Base-by-base conservation (phyloP, 2,329 filamentous ascomycete genomes). In the Scleromitrula shiraiana region DNA sequence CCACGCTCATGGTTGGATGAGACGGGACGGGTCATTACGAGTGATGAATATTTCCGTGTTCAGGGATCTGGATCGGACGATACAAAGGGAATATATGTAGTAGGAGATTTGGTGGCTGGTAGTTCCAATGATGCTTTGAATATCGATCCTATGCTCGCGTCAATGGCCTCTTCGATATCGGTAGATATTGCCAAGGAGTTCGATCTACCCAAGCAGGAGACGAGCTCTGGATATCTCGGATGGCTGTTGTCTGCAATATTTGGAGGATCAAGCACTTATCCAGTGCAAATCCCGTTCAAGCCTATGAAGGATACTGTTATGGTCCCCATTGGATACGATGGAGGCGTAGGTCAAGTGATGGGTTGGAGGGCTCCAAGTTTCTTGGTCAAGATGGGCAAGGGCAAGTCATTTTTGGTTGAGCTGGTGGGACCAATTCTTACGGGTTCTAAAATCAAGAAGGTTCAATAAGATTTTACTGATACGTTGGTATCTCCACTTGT, bases 21-120 rank as follows among this genome's bases (percentile, higher is more conserved):
- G 0, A 63, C 58, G 5, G 72, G 71, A 12, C 74, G 71, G 60
- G 70, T 82, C 37, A 64, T 64, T 22, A 73, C 70, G 6, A 70
- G 78, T 55, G 54, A 49, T 10, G 39, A 45, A n/a, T 74, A 70
- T 1, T 63, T 74, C 4, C 69, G 73, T 17, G 70, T 73, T 35
- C 17, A 41, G 7, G 60, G 54, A 7, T 68, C 68, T 4, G 69
- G 69, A 3, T 59, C 67, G 2, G 45, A 47, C 17, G 38, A 47
- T 17, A 30, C 35, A 4, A 47, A 42, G 2, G 62, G 68, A n/a
- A 67, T 75, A 30, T 77, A 75, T 57, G 65, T 66, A 9, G 48
- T 71, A 12, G 74, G 74, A 37, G 73, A 76, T 53, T 65, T 75
- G 0, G 66, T 65, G 0, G 65, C 61, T 5, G 45, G 45, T 23